These are phyloP conservation scores for Rhizodiscina lignyota DNA, from an alignment of 495 filamentous ascomycete genomes.

Conservation along the genomic window DNA sequence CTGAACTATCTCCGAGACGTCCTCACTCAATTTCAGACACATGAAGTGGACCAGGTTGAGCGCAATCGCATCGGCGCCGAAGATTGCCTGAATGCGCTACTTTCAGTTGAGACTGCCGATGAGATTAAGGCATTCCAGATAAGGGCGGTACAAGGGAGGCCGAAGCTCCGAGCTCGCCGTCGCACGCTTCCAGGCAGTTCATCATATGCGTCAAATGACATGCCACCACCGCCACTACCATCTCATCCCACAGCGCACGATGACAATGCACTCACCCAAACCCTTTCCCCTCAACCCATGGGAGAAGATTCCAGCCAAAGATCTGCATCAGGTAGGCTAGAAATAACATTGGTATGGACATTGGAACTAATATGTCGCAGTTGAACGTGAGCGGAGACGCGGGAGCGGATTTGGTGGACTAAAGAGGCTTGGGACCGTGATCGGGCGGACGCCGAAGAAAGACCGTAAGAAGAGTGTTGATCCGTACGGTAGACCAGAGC, in stretches of 20 bases:
- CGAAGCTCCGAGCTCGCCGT: conserved; percentile 6
- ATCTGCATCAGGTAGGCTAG: conserved; percentile 15
- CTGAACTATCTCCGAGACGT: conserved; percentile 85
- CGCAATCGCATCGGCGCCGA: conserved; percentile 60
- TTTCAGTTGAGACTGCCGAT: conserved; percentile 74
- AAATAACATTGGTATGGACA: not conserved
- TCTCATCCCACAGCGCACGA: no score
- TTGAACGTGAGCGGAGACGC: conserved; percentile 18
- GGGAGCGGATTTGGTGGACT: conserved; percentile 14
- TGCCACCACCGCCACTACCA: no score
- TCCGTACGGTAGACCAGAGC: conserved; percentile 17
- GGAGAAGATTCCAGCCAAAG: conserved; percentile 18
- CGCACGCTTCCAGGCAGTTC: no score
- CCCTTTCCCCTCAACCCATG: no score
- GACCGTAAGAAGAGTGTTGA: conserved; percentile 18
- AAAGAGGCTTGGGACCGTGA: conserved; percentile 23
- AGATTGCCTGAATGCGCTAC: conserved; percentile 62
- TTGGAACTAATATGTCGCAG: conserved; percentile 9
- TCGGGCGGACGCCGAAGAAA: conserved; percentile 16
- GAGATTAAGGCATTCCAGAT: conserved; percentile 80
- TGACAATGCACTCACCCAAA: no score
- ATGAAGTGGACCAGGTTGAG: conserved; percentile 80
- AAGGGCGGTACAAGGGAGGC: conserved; percentile 22
- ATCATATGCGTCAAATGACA: no score
- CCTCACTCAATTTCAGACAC: conserved; percentile 82